These are phyloP conservation scores for Dysphania ambrosioides DNA, from an alignment of 148 eudicot genomes.

Conservation along the genomic window DNA sequence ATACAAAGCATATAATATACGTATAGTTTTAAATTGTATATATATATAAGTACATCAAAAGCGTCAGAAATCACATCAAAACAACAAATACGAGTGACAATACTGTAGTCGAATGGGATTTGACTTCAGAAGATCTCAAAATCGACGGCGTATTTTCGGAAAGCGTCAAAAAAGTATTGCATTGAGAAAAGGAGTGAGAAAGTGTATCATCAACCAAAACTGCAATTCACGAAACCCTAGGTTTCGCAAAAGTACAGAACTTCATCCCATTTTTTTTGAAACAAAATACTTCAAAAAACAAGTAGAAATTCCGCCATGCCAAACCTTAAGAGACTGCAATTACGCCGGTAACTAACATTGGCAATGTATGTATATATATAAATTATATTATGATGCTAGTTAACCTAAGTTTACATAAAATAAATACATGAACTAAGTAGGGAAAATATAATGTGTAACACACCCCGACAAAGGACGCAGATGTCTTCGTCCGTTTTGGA, in stretches of 20 bases:
- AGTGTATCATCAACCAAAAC: slow-evolving; percentile 1
- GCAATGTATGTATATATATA: neutral
- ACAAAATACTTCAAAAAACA: neutral
- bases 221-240: slow-evolving; percentile 32
- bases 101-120: slow-evolving; percentile 29
- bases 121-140: slow-evolving; percentile 32
- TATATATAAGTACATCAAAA: neutral
- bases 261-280: slow-evolving; percentile 1
- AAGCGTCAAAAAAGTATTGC: slow-evolving; percentile 4
- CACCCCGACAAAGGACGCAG: neutral
- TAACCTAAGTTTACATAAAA: no score
- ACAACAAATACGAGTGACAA: slow-evolving; percentile 17
- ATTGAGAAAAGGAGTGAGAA: neutral
- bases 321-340: no score
- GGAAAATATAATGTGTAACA: no score
- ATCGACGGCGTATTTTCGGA: slow-evolving; percentile 39
- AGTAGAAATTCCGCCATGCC: slow-evolving; percentile 17
- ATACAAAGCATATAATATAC: no score
- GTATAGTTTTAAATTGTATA: no score
- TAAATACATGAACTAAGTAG: no score
- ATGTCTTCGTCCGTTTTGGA: neutral
- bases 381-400: no score
- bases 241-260: slow-evolving; percentile 12
- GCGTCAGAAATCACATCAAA: slow-evolving; percentile 35
- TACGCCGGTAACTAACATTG: no score